Conservation (phyloP, 179 eudicot genomes). For the Spinacia oleracea region DNA sequence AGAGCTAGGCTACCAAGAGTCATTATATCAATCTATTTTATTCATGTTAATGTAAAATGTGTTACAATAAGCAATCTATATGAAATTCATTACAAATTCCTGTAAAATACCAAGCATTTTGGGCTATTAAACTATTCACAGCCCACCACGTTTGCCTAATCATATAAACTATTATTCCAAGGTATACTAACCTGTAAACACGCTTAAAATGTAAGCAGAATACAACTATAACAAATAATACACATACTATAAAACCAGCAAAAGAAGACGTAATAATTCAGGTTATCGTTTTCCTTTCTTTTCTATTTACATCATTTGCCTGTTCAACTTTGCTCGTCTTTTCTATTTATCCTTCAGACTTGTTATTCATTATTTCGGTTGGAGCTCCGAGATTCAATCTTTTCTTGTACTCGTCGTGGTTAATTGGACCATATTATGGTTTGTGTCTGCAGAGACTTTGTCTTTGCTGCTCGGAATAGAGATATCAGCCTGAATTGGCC, state of each 20-base stretch:
- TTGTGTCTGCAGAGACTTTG: constrained; percentile 68
- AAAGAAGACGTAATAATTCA: not conserved
- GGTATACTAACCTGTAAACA: not conserved
- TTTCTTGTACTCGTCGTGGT: not conserved
- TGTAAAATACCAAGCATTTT: not conserved
- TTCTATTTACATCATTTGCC: not conserved
- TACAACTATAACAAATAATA: not conserved
- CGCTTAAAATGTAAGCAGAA: not conserved
- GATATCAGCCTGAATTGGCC: constrained; percentile 83
- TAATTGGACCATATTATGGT: constrained; percentile 15
- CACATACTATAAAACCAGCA: not conserved
- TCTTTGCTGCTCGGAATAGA: constrained; percentile 60
- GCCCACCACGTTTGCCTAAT: not conserved
- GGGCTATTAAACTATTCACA: no score
- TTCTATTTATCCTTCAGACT: not conserved
- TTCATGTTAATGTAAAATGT: not conserved
- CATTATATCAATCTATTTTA: not conserved
- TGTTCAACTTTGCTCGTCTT: not conserved
- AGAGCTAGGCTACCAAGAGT: not conserved
- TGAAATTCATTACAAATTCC: not conserved
- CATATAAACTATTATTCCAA: not conserved
- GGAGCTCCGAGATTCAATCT: not conserved
- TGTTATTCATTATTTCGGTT: not conserved
- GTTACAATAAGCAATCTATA: not conserved
- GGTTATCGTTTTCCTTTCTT: not conserved